Conservation (phyloP, 805 yeast genomes). For the Zygotorulaspora sp. region DNA sequence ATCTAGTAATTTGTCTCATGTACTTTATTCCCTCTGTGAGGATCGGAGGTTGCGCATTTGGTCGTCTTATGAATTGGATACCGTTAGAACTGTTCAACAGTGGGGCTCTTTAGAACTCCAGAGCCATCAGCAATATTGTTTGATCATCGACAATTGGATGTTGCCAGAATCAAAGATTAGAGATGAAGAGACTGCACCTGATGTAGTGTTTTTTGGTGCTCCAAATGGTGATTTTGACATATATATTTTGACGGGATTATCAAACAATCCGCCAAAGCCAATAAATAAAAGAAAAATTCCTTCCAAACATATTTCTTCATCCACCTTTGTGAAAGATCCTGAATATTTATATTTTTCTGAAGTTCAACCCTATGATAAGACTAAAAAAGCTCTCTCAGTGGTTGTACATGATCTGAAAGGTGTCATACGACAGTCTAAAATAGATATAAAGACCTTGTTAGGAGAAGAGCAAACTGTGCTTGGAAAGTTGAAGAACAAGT, state of each 20-base stretch:
- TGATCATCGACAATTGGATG: constrained; percentile 40
- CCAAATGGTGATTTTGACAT: constrained; percentile 40
- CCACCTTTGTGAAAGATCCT: constrained; percentile 34
- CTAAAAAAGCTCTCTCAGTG: constrained; percentile 36
- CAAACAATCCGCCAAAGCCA: constrained; percentile 52
- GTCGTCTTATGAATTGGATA: constrained; percentile 59
- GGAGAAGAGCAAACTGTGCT: constrained; percentile 13
- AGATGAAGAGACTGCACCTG: constrained; percentile 25
- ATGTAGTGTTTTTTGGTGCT: constrained; percentile 42
- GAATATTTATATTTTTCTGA: constrained; percentile 37
- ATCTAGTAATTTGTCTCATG: constrained; percentile 30
- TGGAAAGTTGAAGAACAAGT: constrained; percentile 45
- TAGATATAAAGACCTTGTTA: constrained; percentile 25
- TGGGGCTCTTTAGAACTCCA: constrained; percentile 48
- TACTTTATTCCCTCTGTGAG: constrained; percentile 59
- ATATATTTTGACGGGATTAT: constrained; percentile 48
- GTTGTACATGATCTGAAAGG: constrained; percentile 45
- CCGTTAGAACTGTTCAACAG: constrained; percentile 46
- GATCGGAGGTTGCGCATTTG: constrained; percentile 62
- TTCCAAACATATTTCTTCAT: constrained; percentile 21
- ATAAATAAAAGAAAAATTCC: constrained; percentile 41
- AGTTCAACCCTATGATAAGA: constrained; percentile 26
- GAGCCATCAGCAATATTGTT: constrained; percentile 31
- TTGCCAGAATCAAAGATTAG: constrained; percentile 28
- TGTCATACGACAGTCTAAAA: constrained; percentile 34